Base-by-base conservation (phyloP, 1,139 yeast genomes). In the Geotrichum aggregatum region DNA sequence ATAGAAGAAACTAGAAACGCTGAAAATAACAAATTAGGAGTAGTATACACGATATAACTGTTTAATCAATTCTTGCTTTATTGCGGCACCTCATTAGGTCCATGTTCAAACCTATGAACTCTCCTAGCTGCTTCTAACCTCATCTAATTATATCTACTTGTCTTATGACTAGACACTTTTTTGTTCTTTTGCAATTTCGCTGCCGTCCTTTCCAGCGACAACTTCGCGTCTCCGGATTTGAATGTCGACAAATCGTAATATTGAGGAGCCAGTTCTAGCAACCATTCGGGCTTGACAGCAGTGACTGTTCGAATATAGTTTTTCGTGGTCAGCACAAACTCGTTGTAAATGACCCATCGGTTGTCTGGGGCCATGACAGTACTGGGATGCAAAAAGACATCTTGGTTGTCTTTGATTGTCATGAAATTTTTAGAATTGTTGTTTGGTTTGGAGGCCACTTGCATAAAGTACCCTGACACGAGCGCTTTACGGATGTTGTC, bases 401-500 rank as follows among this genome's bases (percentile, higher is more conserved):
- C 98, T 72, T 92, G 98, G 68, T 91, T 89, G 69, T 92, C 98
- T 71, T 89, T 89, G 50, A 91, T 85, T 0, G 98, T 92, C 60
- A 86, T 77, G 69, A 84, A 92, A 80, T 83, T 48, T 84, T 82
- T 42, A 85, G 84, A 54, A 84, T 78, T 67, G 79, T 83, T 73
- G 31, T 49, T 54, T 16, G 57, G 55, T 58, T 66, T 67, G 48
- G 63, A 58, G 43, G 98, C 98, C 50, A 87, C 96, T 73, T 92
- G 98, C 98, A 92, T 91, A 75, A 92, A 92, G 69, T 89, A 91
- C 1, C 98, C 99, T n/a, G 89, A 81, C 7, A 88, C 79, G 53
- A 92, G 73, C 0, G 98, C 96, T 68, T 85, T 84, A 56, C 95
- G 79, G 59, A 92, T 83, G 63, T 87, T 85, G 59, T 78, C 81